Conservation (phyloP, 1,139 yeast species). For the Yamadazyma dushanensis region DNA sequence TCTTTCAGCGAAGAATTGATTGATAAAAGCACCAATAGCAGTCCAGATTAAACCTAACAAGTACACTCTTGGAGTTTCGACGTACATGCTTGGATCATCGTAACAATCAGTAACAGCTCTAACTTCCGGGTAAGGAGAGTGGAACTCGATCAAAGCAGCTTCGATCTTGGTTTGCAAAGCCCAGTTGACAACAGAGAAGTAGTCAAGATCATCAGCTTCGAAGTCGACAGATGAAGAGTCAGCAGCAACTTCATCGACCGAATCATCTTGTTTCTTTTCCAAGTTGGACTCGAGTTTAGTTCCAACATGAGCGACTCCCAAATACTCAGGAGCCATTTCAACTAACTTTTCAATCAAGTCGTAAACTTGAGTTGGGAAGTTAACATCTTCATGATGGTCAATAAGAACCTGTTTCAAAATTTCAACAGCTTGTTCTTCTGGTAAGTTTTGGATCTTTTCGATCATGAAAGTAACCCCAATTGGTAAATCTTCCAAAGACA, state of each 20-base stretch:
- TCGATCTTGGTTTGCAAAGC: conserved; percentile 33
- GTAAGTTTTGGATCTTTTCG: conserved; percentile 36
- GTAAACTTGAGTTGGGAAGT: conserved; percentile 42
- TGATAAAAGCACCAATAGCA: conserved; percentile 55
- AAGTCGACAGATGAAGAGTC: conserved; percentile 29
- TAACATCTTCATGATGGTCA: conserved; percentile 49
- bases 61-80: conserved; percentile 59
- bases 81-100: conserved; percentile 49
- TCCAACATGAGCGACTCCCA: conserved; percentile 2
- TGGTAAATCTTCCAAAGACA: conserved; percentile 32
- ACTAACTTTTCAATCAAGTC: conserved; percentile 22
- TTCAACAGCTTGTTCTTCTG: conserved; percentile 39
- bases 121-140: conserved; percentile 66
- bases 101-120: conserved; percentile 55
- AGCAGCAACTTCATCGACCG: conserved; percentile 25
- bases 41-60: conserved; percentile 53
- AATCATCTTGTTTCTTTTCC: conserved; percentile 14
- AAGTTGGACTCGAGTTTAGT: conserved; percentile 5
- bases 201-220: conserved; percentile 8
- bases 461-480: conserved; percentile 35
- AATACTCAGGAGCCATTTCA: conserved; percentile 9
- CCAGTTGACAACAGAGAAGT: conserved; percentile 19
- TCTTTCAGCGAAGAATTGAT: conserved; percentile 59
- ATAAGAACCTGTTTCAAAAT: conserved; percentile 39
- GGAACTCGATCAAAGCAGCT: conserved; percentile 50